Conservation (phyloP, 2,329 filamentous ascomycete genomes). For the Fusarium euwallaceae region DNA sequence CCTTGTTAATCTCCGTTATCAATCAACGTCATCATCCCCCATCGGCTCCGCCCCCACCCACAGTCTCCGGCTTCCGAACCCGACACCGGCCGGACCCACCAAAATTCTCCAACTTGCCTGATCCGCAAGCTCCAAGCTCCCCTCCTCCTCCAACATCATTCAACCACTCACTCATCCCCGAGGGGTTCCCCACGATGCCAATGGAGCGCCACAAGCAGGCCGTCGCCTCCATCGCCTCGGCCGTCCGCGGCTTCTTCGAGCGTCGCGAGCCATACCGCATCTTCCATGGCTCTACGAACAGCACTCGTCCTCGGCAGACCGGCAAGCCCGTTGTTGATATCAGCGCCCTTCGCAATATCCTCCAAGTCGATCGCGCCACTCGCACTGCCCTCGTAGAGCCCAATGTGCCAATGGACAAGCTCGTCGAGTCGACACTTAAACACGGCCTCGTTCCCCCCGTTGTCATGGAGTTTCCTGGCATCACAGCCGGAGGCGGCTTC, state of each 20-base stretch:
- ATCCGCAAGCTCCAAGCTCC: constrained; percentile 16
- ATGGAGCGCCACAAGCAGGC: constrained; percentile 62
- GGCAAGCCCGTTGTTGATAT: constrained; percentile 74
- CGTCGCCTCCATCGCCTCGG: constrained; percentile 58
- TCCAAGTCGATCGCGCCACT: constrained; percentile 66
- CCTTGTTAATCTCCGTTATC: background rate
- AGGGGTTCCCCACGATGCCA: background rate
- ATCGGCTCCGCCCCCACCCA: constrained; percentile 36
- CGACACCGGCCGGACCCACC: constrained; percentile 37
- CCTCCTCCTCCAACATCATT: background rate
- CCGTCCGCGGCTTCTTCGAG: constrained; percentile 59
- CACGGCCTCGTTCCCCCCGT: constrained; percentile 72
- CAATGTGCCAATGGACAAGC: constrained; percentile 76
- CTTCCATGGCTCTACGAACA: constrained; percentile 83
- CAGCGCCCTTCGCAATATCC: constrained; percentile 72
- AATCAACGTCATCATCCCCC: background rate
- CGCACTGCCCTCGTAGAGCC: constrained; percentile 75
- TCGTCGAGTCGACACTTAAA: constrained; percentile 69
- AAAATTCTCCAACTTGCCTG: constrained; percentile 17
- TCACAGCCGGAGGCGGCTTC: constrained; percentile 77
- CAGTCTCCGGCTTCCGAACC: constrained; percentile 22
- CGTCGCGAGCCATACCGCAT: constrained; percentile 73
- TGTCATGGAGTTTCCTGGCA: constrained; percentile 79
- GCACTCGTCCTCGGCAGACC: constrained; percentile 70
- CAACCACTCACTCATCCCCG: background rate